Percentiles rank a stretch among this genome's conserved stretches.
These are phyloP conservation scores for Begonia peltatifolia DNA, from an alignment of 306 rosid species.

Conservation along the genomic window DNA sequence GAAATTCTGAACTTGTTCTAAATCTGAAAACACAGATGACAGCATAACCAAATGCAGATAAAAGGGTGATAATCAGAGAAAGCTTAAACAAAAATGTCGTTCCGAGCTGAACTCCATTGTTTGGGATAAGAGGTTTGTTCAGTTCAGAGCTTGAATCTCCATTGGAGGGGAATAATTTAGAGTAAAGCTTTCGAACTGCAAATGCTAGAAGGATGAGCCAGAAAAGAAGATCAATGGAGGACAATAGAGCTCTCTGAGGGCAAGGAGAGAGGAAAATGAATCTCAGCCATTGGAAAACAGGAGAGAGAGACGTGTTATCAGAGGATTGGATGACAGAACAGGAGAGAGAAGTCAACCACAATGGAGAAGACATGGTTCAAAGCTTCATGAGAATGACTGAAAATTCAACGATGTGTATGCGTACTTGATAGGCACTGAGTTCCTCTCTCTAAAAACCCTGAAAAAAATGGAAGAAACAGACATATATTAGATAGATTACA, in stretches of 20 bases:
- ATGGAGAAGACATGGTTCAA: constrained; percentile 25
- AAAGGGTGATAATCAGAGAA: constrained; percentile 26
- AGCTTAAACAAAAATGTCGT: constrained; percentile 50
- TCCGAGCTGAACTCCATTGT: constrained; percentile 9
- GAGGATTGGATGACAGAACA: constrained; percentile 32
- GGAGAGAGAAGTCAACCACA: constrained; percentile 44
- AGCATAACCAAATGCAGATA: constrained; percentile 30
- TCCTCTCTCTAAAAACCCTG: constrained; percentile 4
- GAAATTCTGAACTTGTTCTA: constrained; percentile 8
- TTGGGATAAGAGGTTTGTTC: constrained; percentile 35
- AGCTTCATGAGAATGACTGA: neutral
- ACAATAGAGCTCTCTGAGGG: constrained; percentile 62
- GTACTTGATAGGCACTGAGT: constrained; percentile 1
- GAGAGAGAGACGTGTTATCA: constrained; percentile 17
- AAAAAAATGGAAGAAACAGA: constrained; percentile 1
- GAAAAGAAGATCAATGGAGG: constrained; percentile 36
- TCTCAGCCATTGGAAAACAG: constrained; percentile 41
- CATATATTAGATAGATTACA: too few relatives aligned
- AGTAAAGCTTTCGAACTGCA: constrained; percentile 37
- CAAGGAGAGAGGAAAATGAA: constrained; percentile 75
- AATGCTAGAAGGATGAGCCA: constrained; percentile 31
- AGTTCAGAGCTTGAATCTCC: constrained; percentile 19
- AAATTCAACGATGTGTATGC: neutral
- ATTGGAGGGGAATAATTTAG: constrained; percentile 25
- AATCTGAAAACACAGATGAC: constrained; percentile 32